A percentile compares a stretch with the other conserved stretches of the same genome.
These are phyloP conservation scores for Jatropha curcas DNA, from an alignment of 345 rosid genomes.

Conservation along the genomic window DNA sequence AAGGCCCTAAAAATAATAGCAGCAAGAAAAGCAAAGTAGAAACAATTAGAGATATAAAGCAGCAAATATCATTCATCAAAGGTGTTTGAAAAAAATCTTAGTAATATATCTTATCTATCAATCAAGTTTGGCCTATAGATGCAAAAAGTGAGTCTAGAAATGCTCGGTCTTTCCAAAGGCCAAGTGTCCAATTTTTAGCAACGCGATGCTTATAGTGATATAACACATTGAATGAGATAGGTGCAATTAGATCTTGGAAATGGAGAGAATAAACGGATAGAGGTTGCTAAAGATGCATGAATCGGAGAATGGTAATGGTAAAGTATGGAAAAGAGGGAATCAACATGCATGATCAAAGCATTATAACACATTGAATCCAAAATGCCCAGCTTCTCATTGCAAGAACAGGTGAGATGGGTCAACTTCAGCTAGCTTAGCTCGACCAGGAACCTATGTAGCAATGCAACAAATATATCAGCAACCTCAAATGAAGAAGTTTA, in stretches of 20 bases:
- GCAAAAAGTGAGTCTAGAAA: conserved; percentile 7
- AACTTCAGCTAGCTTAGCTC: conserved; percentile 83
- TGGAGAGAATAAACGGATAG: too few species aligned
- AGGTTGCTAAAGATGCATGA: not conserved
- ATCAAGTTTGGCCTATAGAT: conserved; percentile 2
- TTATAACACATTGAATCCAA: conserved; percentile 95
- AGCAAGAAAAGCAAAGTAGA: not conserved
- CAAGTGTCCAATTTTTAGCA: not conserved
- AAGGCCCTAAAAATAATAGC: conserved; percentile 60
- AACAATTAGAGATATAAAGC: conserved; percentile 11
- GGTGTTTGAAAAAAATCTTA: not conserved
- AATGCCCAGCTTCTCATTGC: conserved; percentile 93
- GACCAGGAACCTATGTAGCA: conserved; percentile 64
- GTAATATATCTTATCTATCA: conserved; percentile 1
- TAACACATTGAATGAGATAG: not conserved
- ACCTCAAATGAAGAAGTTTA: conserved; percentile 1
- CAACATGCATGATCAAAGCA: conserved; percentile 97
- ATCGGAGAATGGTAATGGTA: not conserved
- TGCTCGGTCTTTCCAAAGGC: not conserved
- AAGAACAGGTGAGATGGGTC: conserved; percentile 67
- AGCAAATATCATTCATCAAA: not conserved
- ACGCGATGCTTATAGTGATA: not conserved
- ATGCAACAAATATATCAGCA: conserved; percentile 16
- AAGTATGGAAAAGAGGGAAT: conserved; percentile 23
- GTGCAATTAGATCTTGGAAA: too few species aligned